phyloP scores from a whole-genome alignment of 1,139 yeast species.

The Yamadazyma diospyri region DNA sequence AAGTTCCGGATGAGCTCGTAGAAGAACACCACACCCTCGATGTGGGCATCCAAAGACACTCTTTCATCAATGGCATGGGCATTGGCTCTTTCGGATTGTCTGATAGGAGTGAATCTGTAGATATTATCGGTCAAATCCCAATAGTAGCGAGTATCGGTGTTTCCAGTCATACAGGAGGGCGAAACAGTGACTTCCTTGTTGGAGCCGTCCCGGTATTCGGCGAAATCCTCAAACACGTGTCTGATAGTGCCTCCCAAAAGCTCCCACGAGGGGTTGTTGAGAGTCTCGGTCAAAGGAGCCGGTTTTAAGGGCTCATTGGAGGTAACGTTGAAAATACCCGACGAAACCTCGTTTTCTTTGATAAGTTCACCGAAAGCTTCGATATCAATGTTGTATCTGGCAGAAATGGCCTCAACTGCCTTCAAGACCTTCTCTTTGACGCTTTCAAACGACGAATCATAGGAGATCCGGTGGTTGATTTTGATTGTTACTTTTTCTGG shows the following conservation, averaged over 20 bases:
- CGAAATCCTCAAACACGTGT: conserved; percentile 48
- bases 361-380: conserved; percentile 26
- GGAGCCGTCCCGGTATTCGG: conserved; percentile 23
- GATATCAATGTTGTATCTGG: conserved; percentile 33
- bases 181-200: conserved; percentile 25
- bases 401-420: conserved; percentile 26
- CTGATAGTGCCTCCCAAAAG: conserved; percentile 52
- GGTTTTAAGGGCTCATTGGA: conserved; percentile 40
- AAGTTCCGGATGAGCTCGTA: conserved; percentile 30
- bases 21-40: conserved; percentile 28
- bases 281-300: conserved; percentile 52
- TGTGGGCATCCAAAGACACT: conserved; percentile 23
- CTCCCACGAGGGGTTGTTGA: conserved; percentile 45
- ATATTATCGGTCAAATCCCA: conserved; percentile 39
- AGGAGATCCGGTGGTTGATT: conserved; percentile 57
- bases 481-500: conserved; percentile 61
- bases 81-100: conserved; percentile 15
- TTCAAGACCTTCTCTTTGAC: conserved; percentile 19
- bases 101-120: conserved; percentile 32
- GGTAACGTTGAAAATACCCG: conserved; percentile 42
- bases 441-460: conserved; percentile 32
- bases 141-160: conserved; percentile 38
- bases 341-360: conserved; percentile 21
- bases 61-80: conserved; percentile 37
- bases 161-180: conserved; percentile 34